Evolutionary conservation across 208 protist genomes (phyloP), one percentile per base, ranked within the genome.

Genomic region (Leishmania mexicana): DNA sequence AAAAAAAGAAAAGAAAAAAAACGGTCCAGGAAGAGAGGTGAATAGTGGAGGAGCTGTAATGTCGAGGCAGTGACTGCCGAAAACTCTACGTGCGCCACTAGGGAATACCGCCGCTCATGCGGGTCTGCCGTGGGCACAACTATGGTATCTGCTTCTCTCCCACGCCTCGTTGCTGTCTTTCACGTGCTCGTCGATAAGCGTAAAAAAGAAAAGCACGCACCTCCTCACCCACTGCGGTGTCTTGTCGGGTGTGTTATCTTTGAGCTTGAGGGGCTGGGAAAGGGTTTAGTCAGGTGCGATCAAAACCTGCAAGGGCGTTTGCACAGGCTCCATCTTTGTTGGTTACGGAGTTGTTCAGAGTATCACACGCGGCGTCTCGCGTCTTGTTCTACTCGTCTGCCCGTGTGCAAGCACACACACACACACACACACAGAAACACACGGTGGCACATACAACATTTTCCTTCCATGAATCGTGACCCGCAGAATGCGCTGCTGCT

Each of bases 401-500:
- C 1, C 24, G 67, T 11, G 7, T 19, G 21, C n/a, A 17, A 8
- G 45, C 5, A 1, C 31, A 35, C 8, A 40, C 10, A 7, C 8
- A 11, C 19, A 35, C 71, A 53, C 42, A 74, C n/a, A 28, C 42
- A 15, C n/a, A 38, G 38, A 47, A 15, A 35, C 21, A 40, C 3
- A 6, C 31, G 31, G 31, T 0, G 31, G 31, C 24, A 28, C 21
- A 35, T 2, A 40, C 6, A 21, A 45, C 2, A 71, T 0, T 5
- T 10, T 62, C 57, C 24, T 24, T 74, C 42, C 8, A 85, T 85
- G 82, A 85, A 85, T 40, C 11, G 35, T 0, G 71, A 79, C 60
- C 31, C 82, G 4, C 82, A 81, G 58, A 85, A 85, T 58, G 82
- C 79, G 13, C 77, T 68, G 1, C 77, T 51, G 73, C 82, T 85